These are phyloP conservation scores for Exophiala xenobiotica DNA, from an alignment of 2,329 filamentous ascomycete genomes.

Conservation along the genomic window DNA sequence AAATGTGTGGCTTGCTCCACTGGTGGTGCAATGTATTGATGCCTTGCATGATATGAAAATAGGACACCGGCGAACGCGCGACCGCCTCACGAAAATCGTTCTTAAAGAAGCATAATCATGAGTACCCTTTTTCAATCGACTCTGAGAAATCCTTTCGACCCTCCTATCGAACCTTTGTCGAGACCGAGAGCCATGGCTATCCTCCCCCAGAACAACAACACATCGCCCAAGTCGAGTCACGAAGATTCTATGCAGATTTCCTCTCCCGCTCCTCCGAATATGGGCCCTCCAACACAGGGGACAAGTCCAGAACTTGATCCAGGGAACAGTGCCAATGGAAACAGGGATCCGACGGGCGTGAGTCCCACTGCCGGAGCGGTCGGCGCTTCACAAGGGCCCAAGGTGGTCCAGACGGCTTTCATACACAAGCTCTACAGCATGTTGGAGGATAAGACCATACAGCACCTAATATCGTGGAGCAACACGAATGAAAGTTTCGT, in stretches of 20 bases:
- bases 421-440: constrained; percentile 99
- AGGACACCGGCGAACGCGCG: constrained; percentile 19
- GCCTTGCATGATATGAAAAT: constrained; percentile 26
- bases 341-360: constrained; percentile 28
- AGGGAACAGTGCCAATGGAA: constrained; percentile 35
- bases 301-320: constrained; percentile 52
- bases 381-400: constrained; percentile 76
- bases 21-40: constrained; percentile 21
- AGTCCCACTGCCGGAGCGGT: constrained; percentile 39
- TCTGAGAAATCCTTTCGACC: constrained; percentile 28
- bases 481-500: constrained; percentile 93
- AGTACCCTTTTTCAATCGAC: constrained; percentile 30
- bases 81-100: constrained; percentile 6
- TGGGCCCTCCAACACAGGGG: constrained; percentile 47
- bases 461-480: constrained; percentile 96
- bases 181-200: constrained; percentile 27
- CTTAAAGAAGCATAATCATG: constrained; percentile 26
- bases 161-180: constrained; percentile 21
- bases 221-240: constrained; percentile 32
- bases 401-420: constrained; percentile 97
- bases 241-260: constrained; percentile 58
- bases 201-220: constrained; percentile 24
- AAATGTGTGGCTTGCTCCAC: constrained; percentile 27
- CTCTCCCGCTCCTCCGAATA: constrained; percentile 46
- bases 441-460: constrained; percentile 90